phyloP scores from a whole-genome alignment of 2,329 filamentous ascomycete species.

The Knufia fluminis region DNA sequence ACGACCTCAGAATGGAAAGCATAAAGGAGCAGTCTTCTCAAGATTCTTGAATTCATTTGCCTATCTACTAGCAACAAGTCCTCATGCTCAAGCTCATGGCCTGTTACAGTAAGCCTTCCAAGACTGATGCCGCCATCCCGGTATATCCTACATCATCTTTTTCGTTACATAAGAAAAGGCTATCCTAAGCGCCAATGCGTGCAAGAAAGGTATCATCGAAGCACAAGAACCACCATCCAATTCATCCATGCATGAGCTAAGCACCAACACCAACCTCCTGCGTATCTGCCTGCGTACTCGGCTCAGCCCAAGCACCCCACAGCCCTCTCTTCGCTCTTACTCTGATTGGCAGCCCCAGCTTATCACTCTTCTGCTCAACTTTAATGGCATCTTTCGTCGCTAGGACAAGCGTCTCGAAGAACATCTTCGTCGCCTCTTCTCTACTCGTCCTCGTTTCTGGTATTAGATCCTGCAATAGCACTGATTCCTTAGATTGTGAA shows the following conservation, averaged over 20 bases:
- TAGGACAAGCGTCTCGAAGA: conserved; percentile 91
- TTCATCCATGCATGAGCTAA: background rate
- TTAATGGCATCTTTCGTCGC: conserved; percentile 98
- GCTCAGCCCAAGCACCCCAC: conserved; percentile 94
- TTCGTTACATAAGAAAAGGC: no score
- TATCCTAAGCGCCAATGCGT: background rate
- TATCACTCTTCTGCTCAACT: conserved; percentile 69
- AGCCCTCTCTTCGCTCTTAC: conserved; percentile 89
- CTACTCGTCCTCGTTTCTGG: conserved; percentile 72
- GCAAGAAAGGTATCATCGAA: background rate
- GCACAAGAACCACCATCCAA: background rate
- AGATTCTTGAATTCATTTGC: no score
- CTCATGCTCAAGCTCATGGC: no score
- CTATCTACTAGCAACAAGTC: no score
- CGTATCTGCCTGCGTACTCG: conserved; percentile 22
- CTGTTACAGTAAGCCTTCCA: no score
- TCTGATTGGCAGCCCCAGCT: conserved; percentile 68
- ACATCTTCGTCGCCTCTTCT: conserved; percentile 97
- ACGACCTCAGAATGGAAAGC: background rate
- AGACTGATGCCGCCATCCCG: no score
- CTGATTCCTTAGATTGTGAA: conserved; percentile 64
- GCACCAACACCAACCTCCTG: conserved; percentile 8
- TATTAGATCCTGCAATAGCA: conserved; percentile 84
- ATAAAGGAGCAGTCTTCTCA: no score
- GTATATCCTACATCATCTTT: no score